Percentiles rank a stretch among this genome's conserved stretches.
These are phyloP conservation scores for Arthrinium puccinioides DNA, from an alignment of 2,329 filamentous ascomycete species.

Conservation along the genomic window DNA sequence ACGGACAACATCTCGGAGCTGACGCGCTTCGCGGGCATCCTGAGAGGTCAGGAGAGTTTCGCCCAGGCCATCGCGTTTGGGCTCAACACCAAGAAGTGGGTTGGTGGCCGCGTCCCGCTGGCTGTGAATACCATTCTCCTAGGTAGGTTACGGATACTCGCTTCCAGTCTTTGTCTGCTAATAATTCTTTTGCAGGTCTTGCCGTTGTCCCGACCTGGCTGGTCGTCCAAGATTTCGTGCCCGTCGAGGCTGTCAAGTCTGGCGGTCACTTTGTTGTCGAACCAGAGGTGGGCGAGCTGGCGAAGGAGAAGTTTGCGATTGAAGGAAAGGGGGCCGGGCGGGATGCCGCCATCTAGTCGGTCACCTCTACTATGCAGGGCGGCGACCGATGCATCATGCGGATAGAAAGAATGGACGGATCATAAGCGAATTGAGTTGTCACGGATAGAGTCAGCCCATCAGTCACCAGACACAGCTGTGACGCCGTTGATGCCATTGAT, in stretches of 20 bases:
- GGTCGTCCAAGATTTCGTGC: conserved; percentile 21
- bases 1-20: conserved; percentile 49
- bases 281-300: too few relatives aligned
- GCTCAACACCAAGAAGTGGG: conserved; percentile 29
- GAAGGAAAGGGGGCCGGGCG: too few relatives aligned
- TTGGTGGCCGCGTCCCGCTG: conserved; percentile 28
- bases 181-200: conserved; percentile 13
- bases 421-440: too few relatives aligned
- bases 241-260: conserved; percentile 12
- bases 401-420: too few relatives aligned
- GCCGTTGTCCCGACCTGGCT: conserved; percentile 22
- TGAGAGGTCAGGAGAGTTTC: conserved; percentile 33
- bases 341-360: too few relatives aligned
- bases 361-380: too few relatives aligned
- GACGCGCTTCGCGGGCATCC: conserved; percentile 29
- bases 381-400: too few relatives aligned
- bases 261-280: too few relatives aligned
- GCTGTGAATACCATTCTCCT: conserved; percentile 31
- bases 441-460: too few relatives aligned
- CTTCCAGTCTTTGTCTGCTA: background rate
- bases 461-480: too few relatives aligned
- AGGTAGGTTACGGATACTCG: conserved; percentile 15
- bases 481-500: too few relatives aligned
- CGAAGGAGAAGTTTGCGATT: too few relatives aligned
- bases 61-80: conserved; percentile 31